Percentiles rank a stretch among this genome's conserved stretches.
phyloP scores from a whole-genome alignment of 306 rosid species.

The Pyrus pyrifolia region DNA sequence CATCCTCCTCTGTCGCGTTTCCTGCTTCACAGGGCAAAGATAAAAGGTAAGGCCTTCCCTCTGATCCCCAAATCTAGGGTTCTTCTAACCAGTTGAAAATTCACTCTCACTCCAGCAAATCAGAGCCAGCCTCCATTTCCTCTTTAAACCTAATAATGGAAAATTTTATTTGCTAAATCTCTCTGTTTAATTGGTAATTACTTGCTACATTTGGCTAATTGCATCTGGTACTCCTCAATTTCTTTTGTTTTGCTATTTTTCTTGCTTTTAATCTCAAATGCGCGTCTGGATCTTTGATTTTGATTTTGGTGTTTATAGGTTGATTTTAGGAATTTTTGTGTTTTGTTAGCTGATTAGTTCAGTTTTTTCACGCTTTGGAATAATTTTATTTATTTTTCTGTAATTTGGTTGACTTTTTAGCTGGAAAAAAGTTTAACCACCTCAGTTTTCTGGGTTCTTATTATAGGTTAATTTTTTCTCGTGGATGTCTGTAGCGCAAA shows the following conservation, averaged over 20 bases:
- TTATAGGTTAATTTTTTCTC: neutral
- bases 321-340: neutral
- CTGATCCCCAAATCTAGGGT: conserved; percentile 86
- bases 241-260: neutral
- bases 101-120: conserved; percentile 4
- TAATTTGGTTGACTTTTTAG: conserved; percentile 7
- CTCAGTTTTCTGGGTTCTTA: neutral
- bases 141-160: neutral
- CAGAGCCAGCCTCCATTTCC: conserved; percentile 8
- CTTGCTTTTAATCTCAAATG: neutral
- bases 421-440: neutral
- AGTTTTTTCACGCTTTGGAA: conserved; percentile 11
- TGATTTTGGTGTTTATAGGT: neutral
- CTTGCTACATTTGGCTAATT: neutral
- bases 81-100: conserved; percentile 5
- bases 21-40: conserved; percentile 40
- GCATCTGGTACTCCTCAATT: neutral
- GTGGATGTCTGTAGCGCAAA: neutral
- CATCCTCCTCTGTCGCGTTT: conserved; percentile 25
- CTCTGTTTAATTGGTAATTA: conserved; percentile 5
- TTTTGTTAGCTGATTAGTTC: conserved; percentile 4
- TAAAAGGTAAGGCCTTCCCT: conserved; percentile 28
- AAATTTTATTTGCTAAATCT: neutral
- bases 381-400: neutral
- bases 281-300: conserved; percentile 27